A percentile compares a stretch with the other conserved stretches of the same genome.
These are phyloP conservation scores for Aureobasidium leucospermi DNA, from an alignment of 2,329 filamentous ascomycete genomes.

Conservation along the genomic window DNA sequence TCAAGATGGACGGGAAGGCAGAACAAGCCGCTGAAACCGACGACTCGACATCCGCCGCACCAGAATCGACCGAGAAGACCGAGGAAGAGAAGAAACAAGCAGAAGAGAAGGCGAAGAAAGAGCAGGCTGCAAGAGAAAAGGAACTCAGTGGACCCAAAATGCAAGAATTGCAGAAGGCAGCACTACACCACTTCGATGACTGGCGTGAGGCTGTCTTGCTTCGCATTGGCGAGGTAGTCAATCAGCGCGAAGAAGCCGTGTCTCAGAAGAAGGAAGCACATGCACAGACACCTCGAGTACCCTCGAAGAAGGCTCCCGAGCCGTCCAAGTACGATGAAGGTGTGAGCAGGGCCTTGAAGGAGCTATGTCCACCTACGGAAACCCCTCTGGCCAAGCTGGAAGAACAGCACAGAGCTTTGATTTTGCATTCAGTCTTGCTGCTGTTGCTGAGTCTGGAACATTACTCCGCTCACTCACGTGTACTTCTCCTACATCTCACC, in stretches of 20 bases:
- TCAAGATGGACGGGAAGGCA: constrained; percentile 19
- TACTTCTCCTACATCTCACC: constrained; percentile 28
- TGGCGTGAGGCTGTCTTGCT: constrained; percentile 68
- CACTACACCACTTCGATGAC: constrained; percentile 65
- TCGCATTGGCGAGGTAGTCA: constrained; percentile 61
- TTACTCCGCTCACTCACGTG: constrained; percentile 31
- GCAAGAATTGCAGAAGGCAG: constrained; percentile 61
- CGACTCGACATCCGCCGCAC: neutral
- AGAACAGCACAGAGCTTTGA: constrained; percentile 28
- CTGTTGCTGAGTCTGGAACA: constrained; percentile 33
- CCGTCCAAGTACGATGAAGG: constrained; percentile 21
- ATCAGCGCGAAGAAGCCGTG: constrained; percentile 27
- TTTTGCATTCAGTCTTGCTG: constrained; percentile 31
- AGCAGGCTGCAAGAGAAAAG: constrained; percentile 36
- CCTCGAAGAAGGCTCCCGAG: constrained; percentile 15
- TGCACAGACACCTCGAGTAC: constrained; percentile 29
- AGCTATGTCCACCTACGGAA: constrained; percentile 31
- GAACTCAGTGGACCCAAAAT: constrained; percentile 47
- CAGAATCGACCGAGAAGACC: constrained; percentile 18
- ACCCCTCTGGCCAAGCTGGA: constrained; percentile 30
- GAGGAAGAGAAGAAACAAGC: constrained; percentile 24
- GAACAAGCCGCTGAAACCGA: neutral
- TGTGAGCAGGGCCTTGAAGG: constrained; percentile 24
- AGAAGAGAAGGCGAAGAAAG: constrained; percentile 25
- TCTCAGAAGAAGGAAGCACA: constrained; percentile 31